These are phyloP conservation scores for Cadophora gregata DNA, from an alignment of 2,329 filamentous ascomycete species.

Conservation along the genomic window DNA sequence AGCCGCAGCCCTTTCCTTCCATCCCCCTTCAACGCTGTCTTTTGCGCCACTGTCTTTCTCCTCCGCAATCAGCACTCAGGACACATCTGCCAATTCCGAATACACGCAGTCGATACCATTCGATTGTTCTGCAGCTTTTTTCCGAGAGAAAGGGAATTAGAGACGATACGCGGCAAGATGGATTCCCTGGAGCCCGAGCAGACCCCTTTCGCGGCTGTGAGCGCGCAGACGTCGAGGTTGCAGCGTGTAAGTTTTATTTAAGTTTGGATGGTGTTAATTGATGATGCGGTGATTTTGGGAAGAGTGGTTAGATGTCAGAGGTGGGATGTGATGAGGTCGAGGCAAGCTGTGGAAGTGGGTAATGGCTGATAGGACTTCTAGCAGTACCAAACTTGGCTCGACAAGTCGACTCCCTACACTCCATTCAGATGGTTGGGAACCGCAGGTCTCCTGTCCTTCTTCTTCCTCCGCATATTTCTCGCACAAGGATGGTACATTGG, in stretches of 20 bases:
- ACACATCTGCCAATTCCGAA: conserved; percentile 14
- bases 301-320: not conserved
- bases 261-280: not conserved
- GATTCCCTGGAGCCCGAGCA: conserved; percentile 86
- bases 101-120: not conserved
- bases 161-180: conserved; percentile 57
- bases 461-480: conserved; percentile 87
- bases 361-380: conserved; percentile 48
- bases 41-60: conserved; percentile 26
- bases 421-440: conserved; percentile 91
- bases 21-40: not conserved
- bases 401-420: conserved; percentile 89
- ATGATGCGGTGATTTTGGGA: not conserved
- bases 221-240: conserved; percentile 79
- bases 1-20: not conserved
- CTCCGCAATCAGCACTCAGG: conserved; percentile 1
- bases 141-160: conserved; percentile 4
- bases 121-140: not conserved
- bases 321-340: not conserved
- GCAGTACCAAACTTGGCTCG: conserved; percentile 94
- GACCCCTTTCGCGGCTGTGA: conserved; percentile 91
- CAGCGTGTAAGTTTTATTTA: conserved; percentile 64
- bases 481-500: conserved; percentile 99
- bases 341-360: conserved; percentile 3
- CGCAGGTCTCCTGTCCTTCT: conserved; percentile 74